Base-by-base conservation (phyloP, 1,139 yeast genomes). In the Scheffersomyces cryptocercus region DNA sequence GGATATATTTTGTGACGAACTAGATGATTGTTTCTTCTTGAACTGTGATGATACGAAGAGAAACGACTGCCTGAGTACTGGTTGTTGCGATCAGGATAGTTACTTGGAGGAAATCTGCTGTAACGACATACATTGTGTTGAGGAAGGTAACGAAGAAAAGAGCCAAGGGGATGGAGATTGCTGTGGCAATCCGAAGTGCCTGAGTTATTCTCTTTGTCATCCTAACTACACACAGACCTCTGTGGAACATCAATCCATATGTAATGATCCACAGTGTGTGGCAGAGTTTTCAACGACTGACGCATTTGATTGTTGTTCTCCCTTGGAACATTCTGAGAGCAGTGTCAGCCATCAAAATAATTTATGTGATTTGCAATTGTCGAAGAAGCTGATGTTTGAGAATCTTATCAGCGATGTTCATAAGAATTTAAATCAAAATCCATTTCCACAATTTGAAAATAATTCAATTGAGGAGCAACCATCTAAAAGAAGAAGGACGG, bases 21-120 rank as follows among this genome's bases (percentile, higher is more conserved):
- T 74, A 6, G 76, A 73, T 45, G 78, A 73, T 52, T 75, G 79
- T 43, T 73, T 68, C 56, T 73, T 65, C 46, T 49, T 59, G 15
- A 63, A 58, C 36, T 71, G 76, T 52, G 67, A 64, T 35, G 68
- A 61, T 43, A 46, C 55, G 20, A 51, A 49, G 39, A 35, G 44
- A 4, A 26, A 38, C 20, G 43, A 24, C 29, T 36, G 31, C n/a
- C 24, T 12, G 13, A 36, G 35, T n/a, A n/a, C 13, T 13, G 35
- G 24, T 14, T 14, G 20, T 14, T 31, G 35, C 12, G 35, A 31
- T 4, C 12, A 32, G 20, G 37, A 12, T 10, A 10, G 24, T 26
- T 24, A 24, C 29, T 35, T 35, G 37, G 37, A 29, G 7, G 36
- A 16, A 16, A 30, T 31, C 11, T 31, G 35, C 5, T 31, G 35